A percentile compares a stretch with the other conserved stretches of the same genome.
Evolutionary conservation across 208 protist species (phyloP).

Genomic region (Crithidia thermophila): DNA sequence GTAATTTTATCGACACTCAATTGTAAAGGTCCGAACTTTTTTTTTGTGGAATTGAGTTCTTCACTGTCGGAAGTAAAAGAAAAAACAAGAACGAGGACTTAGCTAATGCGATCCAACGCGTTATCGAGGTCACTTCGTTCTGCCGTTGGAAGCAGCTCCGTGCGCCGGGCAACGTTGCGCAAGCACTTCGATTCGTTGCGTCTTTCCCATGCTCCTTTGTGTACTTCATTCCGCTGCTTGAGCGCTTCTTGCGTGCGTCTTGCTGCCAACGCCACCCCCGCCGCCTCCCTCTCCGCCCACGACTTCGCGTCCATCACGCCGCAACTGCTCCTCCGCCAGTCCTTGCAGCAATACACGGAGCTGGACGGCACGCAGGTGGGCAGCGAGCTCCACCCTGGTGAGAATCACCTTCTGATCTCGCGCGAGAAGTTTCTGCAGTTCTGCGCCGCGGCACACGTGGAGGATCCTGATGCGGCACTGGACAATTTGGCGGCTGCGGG

Average conservation of each 20-base stretch:
- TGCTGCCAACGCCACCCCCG: background rate
- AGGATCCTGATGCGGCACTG: conserved; percentile 46
- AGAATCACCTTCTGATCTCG: conserved; percentile 53
- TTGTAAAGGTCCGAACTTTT: too few relatives aligned
- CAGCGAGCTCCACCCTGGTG: conserved; percentile 7
- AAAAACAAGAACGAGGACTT: too few relatives aligned
- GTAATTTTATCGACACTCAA: too few relatives aligned
- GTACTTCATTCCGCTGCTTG: background rate
- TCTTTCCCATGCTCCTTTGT: too few relatives aligned
- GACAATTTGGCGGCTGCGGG: conserved; percentile 47
- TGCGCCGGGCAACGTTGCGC: too few relatives aligned
- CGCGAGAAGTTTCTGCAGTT: conserved; percentile 53
- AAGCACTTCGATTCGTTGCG: too few relatives aligned
- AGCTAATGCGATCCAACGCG: too few relatives aligned
- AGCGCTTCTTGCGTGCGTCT: background rate
- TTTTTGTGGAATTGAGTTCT: too few relatives aligned
- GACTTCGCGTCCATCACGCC: conserved; percentile 49
- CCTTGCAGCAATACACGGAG: conserved; percentile 54
- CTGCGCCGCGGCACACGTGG: conserved; percentile 58
- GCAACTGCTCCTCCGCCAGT: conserved; percentile 59
- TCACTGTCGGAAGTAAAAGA: too few relatives aligned
- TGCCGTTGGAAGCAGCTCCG: too few relatives aligned
- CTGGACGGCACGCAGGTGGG: conserved; percentile 28
- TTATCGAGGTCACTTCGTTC: too few relatives aligned
- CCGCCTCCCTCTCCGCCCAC: conserved; percentile 1